Conservation (phyloP, 2,329 filamentous ascomycete genomes). For the Stachybotrys chartarum region DNA sequence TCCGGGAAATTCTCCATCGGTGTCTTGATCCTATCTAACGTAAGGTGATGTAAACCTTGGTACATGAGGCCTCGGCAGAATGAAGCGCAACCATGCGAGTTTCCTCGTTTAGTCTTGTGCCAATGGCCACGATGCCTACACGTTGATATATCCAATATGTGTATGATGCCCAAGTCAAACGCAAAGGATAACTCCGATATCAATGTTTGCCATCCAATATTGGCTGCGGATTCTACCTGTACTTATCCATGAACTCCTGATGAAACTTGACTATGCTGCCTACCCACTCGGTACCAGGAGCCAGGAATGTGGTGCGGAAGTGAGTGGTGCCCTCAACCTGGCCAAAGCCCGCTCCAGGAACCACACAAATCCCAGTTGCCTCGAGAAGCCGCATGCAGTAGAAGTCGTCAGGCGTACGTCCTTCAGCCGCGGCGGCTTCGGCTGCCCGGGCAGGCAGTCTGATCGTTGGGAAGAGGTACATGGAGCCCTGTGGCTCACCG, state of each 20-base stretch:
- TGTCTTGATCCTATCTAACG: no score
- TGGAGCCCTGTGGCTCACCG: constrained; percentile 82
- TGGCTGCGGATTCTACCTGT: constrained; percentile 29
- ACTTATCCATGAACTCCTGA: constrained; percentile 83
- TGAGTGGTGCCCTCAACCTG: constrained; percentile 88
- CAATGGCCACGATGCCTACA: no score
- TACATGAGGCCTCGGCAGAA: no score
- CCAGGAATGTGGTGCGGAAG: constrained; percentile 94
- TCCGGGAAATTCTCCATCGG: no score
- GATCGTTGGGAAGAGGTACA: constrained; percentile 99
- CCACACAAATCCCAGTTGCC: constrained; percentile 88
- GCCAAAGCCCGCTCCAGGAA: constrained; percentile 87
- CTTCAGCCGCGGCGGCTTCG: constrained; percentile 67
- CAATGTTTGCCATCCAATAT: background rate
- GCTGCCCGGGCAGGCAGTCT: constrained; percentile 67
- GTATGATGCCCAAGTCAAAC: no score
- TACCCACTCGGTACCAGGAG: constrained; percentile 93
- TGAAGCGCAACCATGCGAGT: no score
- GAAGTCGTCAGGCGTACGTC: constrained; percentile 78
- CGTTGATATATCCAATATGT: no score
- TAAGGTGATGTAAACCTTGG: no score
- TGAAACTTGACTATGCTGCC: constrained; percentile 85
- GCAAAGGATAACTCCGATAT: no score
- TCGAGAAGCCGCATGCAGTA: constrained; percentile 90
- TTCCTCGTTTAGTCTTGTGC: no score